These are phyloP conservation scores for Metschnikowia picachoensis DNA, from an alignment of 805 yeast species.

Conservation along the genomic window DNA sequence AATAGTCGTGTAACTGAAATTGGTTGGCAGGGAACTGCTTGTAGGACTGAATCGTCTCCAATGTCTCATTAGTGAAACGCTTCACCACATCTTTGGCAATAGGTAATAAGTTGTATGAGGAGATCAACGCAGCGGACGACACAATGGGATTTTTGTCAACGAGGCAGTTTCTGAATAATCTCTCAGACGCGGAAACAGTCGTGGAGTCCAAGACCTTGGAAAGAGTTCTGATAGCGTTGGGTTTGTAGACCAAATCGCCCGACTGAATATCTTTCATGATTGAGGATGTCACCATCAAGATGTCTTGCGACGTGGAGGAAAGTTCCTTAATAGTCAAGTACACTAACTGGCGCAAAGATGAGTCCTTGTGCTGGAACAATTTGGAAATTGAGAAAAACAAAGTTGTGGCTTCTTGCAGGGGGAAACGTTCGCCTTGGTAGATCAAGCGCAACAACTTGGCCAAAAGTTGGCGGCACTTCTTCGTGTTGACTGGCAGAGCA, in stretches of 20 bases:
- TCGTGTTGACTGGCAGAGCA: slow-evolving; percentile 84
- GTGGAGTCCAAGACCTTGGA: slow-evolving; percentile 85
- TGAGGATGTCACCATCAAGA: slow-evolving; percentile 95
- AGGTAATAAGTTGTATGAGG: slow-evolving; percentile 86
- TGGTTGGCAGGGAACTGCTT: slow-evolving; percentile 50
- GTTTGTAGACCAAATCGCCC: slow-evolving; percentile 80
- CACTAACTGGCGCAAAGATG: slow-evolving; percentile 85
- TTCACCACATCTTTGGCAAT: slow-evolving; percentile 88
- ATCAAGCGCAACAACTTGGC: slow-evolving; percentile 80
- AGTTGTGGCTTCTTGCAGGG: slow-evolving; percentile 84
- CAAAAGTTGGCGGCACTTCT: slow-evolving; percentile 77
- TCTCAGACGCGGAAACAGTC: slow-evolving; percentile 89
- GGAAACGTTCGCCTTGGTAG: slow-evolving; percentile 83
- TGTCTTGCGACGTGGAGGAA: slow-evolving; percentile 79
- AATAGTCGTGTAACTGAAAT: slow-evolving; percentile 52
- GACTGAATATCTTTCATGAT: slow-evolving; percentile 97
- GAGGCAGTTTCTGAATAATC: slow-evolving; percentile 86
- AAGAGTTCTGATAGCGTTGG: slow-evolving; percentile 91
- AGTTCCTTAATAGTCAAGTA: slow-evolving; percentile 93
- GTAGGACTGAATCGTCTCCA: slow-evolving; percentile 74
- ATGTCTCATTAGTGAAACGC: slow-evolving; percentile 91
- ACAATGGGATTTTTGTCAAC: slow-evolving; percentile 87
- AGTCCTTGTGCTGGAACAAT: slow-evolving; percentile 88
- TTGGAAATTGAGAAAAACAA: slow-evolving; percentile 92
- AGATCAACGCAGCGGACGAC: slow-evolving; percentile 89